Evolutionary conservation across 2,329 filamentous ascomycete species (phyloP).

Genomic region (Aspergillus felis): DNA sequence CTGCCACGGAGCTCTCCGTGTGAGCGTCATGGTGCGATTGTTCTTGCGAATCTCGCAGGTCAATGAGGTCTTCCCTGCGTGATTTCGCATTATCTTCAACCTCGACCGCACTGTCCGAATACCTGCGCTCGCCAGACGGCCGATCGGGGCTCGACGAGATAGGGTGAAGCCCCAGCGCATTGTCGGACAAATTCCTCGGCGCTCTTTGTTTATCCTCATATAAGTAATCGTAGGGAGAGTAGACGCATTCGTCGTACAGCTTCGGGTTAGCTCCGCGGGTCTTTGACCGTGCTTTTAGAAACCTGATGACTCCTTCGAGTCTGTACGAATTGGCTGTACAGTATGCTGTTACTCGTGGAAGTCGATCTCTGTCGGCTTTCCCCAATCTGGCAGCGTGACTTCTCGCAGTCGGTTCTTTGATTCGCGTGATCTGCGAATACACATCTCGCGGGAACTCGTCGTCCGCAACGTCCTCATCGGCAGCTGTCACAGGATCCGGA

Average conservation of each 20-base stretch:
- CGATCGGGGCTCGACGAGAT: constrained; percentile 17
- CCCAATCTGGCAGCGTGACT: constrained; percentile 88
- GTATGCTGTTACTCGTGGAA: constrained; percentile 93
- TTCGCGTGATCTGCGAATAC: constrained; percentile 95
- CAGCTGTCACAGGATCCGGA: constrained; percentile 79
- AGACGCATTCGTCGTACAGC: constrained; percentile 95
- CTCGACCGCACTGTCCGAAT: constrained; percentile 64
- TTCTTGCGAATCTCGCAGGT: constrained; percentile 49
- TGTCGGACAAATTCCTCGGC: constrained; percentile 27
- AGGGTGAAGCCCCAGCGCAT: constrained; percentile 32
- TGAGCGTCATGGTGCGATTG: constrained; percentile 20
- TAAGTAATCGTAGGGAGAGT: constrained; percentile 84
- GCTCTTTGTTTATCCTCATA: constrained; percentile 43
- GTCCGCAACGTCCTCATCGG: constrained; percentile 72
- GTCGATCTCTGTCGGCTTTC: constrained; percentile 81
- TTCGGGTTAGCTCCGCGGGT: constrained; percentile 79
- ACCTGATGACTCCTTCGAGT: constrained; percentile 83
- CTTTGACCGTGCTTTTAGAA: constrained; percentile 78
- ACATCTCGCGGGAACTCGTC: constrained; percentile 93
- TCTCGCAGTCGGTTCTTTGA: constrained; percentile 91
- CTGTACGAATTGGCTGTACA: constrained; percentile 91
- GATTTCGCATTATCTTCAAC: constrained; percentile 57
- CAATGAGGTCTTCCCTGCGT: constrained; percentile 60
- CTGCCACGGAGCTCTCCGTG: constrained; percentile 22
- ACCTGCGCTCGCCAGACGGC: constrained; percentile 59